phyloP scores from a whole-genome alignment of 2,329 filamentous ascomycete genomes.

The Aspergillus vadensis region DNA sequence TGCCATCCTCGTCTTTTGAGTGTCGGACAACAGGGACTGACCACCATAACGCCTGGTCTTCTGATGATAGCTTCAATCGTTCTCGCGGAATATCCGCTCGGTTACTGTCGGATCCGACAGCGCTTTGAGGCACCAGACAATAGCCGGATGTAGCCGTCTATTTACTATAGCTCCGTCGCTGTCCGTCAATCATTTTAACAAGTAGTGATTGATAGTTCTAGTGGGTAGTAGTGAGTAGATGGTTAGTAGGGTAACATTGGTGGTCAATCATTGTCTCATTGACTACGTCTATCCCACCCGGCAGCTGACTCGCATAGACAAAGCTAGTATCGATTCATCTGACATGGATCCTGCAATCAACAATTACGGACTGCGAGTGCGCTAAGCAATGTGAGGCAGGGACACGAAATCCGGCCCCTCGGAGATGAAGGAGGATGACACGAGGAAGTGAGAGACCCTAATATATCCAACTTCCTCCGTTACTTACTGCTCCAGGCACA shows the following conservation, averaged over 20 bases:
- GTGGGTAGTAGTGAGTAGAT: too few relatives aligned
- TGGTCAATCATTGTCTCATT: too few relatives aligned
- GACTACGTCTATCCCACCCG: too few relatives aligned
- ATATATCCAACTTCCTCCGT: neutral
- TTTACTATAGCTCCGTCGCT: neutral
- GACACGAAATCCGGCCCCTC: neutral
- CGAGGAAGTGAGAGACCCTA: neutral
- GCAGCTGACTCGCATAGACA: too few relatives aligned
- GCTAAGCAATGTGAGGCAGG: neutral
- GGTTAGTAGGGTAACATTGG: too few relatives aligned
- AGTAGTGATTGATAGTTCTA: too few relatives aligned
- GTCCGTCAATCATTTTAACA: neutral
- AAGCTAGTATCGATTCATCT: neutral
- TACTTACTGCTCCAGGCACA: neutral
- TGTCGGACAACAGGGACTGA: neutral
- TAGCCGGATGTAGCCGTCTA: neutral
- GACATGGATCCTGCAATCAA: neutral
- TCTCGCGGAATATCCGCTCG: neutral
- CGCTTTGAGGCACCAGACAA: neutral
- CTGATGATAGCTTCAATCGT: neutral
- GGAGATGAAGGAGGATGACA: neutral
- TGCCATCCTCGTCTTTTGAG: neutral
- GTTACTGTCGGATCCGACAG: neutral
- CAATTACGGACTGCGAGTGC: neutral
- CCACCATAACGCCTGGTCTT: neutral